Evolutionary conservation across 495 filamentous ascomycete species (phyloP).

Genomic region (Entonaema liquescens): DNA sequence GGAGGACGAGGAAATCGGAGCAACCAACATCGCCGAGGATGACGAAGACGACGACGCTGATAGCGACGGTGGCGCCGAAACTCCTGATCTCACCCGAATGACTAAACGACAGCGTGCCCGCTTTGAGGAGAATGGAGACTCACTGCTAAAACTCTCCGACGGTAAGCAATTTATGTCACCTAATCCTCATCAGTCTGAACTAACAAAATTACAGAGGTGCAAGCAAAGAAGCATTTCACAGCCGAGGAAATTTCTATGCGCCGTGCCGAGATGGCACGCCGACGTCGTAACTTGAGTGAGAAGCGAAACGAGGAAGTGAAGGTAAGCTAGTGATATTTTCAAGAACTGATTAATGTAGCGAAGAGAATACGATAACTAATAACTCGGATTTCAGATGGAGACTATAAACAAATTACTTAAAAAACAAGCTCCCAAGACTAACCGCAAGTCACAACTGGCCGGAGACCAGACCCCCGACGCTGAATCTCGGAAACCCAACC

Average conservation of each 20-base stretch:
- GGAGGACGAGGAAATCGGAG: conserved; percentile 69
- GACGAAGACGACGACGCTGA: conserved; percentile 73
- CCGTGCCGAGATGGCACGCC: conserved; percentile 92
- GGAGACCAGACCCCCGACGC: conserved; percentile 65
- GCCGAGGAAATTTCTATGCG: conserved; percentile 96
- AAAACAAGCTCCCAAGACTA: conserved; percentile 89
- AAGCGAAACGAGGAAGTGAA: conserved; percentile 99
- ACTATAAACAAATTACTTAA: conserved; percentile 97
- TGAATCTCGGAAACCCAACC: conserved; percentile 64
- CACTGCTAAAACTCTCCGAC: conserved; percentile 81
- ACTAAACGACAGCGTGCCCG: conserved; percentile 86
- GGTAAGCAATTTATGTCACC: conserved; percentile 43
- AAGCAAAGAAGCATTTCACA: conserved; percentile 91
- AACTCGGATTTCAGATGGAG: conserved; percentile 72
- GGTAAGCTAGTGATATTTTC: conserved; percentile 55
- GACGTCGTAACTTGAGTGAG: conserved; percentile 94
- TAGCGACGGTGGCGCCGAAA: conserved; percentile 71
- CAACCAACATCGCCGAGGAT: conserved; percentile 62
- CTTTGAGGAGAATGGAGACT: conserved; percentile 67
- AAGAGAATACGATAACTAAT: conserved; percentile 9
- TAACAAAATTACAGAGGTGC: conserved; percentile 70
- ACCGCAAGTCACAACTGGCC: conserved; percentile 60
- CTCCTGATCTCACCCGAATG: conserved; percentile 83
- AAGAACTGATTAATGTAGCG: not conserved
- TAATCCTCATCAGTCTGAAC: not conserved